phyloP scores from a whole-genome alignment of 2,329 filamentous ascomycete species.

The Ceratocystis alfenasii region DNA sequence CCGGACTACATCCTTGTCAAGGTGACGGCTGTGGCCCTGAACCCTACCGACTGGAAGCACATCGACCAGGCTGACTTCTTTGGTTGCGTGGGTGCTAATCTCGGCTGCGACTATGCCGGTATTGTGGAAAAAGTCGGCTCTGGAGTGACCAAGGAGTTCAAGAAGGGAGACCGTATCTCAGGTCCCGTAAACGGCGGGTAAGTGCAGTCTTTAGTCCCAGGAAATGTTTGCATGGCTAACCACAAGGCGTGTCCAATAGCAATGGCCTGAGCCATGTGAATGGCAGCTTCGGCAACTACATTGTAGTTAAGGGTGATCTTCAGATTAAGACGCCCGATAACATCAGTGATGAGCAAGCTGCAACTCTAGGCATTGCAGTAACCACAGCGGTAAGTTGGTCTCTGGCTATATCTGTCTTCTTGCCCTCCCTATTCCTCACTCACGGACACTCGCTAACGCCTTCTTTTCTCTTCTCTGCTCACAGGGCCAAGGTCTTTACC shows the following conservation, averaged over 20 bases:
- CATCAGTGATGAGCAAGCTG: slow-evolving; percentile 37
- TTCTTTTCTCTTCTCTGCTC: slow-evolving; percentile 22
- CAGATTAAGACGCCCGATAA: slow-evolving; percentile 36
- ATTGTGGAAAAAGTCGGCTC: slow-evolving; percentile 36
- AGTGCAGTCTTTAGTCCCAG: slow-evolving; percentile 13
- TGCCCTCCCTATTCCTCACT: neutral
- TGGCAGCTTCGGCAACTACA: slow-evolving; percentile 35
- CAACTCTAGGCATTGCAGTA: slow-evolving; percentile 35
- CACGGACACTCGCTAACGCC: slow-evolving; percentile 23
- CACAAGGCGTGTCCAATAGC: slow-evolving; percentile 19
- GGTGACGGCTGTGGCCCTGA: slow-evolving; percentile 30
- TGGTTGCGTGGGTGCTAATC: slow-evolving; percentile 24
- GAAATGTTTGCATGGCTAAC: neutral
- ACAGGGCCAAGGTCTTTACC: slow-evolving; percentile 40
- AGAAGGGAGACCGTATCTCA: slow-evolving; percentile 37
- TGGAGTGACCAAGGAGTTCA: slow-evolving; percentile 34
- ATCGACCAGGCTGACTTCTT: slow-evolving; percentile 26
- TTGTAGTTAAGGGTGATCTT: slow-evolving; percentile 32
- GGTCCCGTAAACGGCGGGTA: slow-evolving; percentile 32
- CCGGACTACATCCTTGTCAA: slow-evolving; percentile 30
- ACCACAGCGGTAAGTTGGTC: slow-evolving; percentile 30
- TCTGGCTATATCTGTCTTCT: neutral
- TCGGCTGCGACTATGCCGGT: slow-evolving; percentile 39
- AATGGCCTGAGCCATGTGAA: slow-evolving; percentile 27
- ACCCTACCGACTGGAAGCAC: slow-evolving; percentile 32